A percentile compares a stretch with the other conserved stretches of the same genome.
phyloP scores from a whole-genome alignment of 352 stramenopile genomes.

The Globisporangium perplexum region DNA sequence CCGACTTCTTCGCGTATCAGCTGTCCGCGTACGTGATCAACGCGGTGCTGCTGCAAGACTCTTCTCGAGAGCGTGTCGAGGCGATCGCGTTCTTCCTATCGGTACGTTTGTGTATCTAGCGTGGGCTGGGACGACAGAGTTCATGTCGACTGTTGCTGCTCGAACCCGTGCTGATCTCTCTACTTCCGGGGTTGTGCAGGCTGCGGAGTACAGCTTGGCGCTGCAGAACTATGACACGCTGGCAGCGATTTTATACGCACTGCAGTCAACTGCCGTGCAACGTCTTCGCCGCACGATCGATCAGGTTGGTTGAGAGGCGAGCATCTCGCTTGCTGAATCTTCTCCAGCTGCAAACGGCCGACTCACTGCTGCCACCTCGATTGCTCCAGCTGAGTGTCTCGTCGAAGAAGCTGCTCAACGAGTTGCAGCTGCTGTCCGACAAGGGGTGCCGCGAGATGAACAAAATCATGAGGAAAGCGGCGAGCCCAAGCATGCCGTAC shows the following conservation, averaged over 20 bases:
- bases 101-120: constrained; percentile 18
- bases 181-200: constrained; percentile 22
- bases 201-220: constrained; percentile 57
- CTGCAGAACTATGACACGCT: constrained; percentile 83
- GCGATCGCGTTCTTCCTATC: constrained; percentile 77
- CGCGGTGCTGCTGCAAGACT: constrained; percentile 65
- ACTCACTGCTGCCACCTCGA: constrained; percentile 1
- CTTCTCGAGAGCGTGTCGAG: constrained; percentile 51
- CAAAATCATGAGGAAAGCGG: constrained; percentile 66
- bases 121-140: background rate
- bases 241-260: constrained; percentile 75
- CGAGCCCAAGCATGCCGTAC: constrained; percentile 81
- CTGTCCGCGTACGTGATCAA: constrained; percentile 82
- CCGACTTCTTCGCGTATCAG: constrained; percentile 20
- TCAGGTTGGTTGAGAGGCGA: constrained; percentile 33
- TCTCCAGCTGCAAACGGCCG: background rate
- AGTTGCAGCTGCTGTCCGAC: constrained; percentile 76
- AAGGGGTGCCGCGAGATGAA: constrained; percentile 86
- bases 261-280: constrained; percentile 86
- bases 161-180: background rate
- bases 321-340: background rate
- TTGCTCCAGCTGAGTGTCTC: constrained; percentile 36
- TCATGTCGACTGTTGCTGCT: background rate
- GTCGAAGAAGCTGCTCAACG: constrained; percentile 70
- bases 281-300: constrained; percentile 69